Percentiles rank a stretch among this genome's conserved stretches.
These are phyloP conservation scores for Yamadazyma philogaea DNA, from an alignment of 805 yeast species.

Conservation along the genomic window DNA sequence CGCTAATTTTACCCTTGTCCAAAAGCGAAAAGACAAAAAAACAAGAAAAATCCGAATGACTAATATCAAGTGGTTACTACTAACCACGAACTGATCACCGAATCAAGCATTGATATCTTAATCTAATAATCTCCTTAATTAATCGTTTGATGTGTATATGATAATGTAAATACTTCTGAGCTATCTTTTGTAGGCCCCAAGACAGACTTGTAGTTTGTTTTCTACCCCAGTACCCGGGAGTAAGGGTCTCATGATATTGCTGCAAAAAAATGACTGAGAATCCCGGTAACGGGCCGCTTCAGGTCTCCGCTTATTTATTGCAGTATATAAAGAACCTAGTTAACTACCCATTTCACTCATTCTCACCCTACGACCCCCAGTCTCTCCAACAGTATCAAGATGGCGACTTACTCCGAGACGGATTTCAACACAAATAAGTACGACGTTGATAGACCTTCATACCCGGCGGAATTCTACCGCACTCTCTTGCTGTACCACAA, in stretches of 20 bases:
- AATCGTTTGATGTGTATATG: constrained; percentile 10
- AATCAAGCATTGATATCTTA: background rate
- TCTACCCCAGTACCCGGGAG: no score
- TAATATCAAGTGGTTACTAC: background rate
- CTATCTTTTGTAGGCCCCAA: no score
- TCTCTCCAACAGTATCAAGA: constrained; percentile 8
- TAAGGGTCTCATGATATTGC: no score
- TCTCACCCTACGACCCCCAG: constrained; percentile 1
- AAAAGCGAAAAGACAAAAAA: background rate
- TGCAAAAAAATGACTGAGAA: background rate
- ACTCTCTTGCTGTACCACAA: constrained; percentile 17
- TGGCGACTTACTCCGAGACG: constrained; percentile 33
- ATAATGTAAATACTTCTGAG: constrained; percentile 1
- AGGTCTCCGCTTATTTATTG: background rate
- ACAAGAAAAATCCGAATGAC: background rate
- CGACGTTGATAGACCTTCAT: constrained; percentile 39
- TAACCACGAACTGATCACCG: background rate
- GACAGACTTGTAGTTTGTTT: no score
- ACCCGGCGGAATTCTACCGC: constrained; percentile 35
- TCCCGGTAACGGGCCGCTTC: constrained; percentile 6
- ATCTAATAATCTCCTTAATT: constrained; percentile 2
- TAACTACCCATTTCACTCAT: background rate
- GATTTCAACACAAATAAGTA: constrained; percentile 32
- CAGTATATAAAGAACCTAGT: no score
- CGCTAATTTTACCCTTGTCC: background rate